Percentiles rank a stretch among this genome's conserved stretches.
These are phyloP conservation scores for Pseudocercospora ulei DNA, from an alignment of 2,329 filamentous ascomycete species.

Conservation along the genomic window DNA sequence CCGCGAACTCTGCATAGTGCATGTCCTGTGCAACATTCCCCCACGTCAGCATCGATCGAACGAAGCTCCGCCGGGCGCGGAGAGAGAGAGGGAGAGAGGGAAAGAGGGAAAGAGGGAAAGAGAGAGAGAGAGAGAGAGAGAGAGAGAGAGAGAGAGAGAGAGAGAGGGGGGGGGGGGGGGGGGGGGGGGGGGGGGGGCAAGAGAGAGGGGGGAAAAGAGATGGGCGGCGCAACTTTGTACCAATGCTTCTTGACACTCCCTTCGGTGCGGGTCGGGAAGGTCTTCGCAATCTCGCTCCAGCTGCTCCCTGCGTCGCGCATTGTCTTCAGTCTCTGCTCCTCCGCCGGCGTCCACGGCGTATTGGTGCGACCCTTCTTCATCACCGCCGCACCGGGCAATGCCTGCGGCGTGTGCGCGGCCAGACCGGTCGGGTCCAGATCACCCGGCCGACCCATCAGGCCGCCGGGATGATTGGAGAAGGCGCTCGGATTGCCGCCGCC, in stretches of 20 bases:
- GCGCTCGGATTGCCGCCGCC: constrained; percentile 29
- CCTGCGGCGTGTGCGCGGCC: constrained; percentile 33
- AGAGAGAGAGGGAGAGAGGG: background rate
- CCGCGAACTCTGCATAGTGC: constrained; percentile 97
- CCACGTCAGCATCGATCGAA: constrained; percentile 8
- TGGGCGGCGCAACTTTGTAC: constrained; percentile 64
- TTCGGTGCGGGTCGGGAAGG: constrained; percentile 87
- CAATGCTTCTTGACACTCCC: constrained; percentile 99
- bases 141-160: background rate
- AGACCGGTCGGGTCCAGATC: constrained; percentile 17
- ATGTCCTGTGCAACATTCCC: constrained; percentile 70
- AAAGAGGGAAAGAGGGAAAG: no score
- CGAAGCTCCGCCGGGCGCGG: background rate
- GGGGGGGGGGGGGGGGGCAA: no score
- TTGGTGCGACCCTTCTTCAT: constrained; percentile 98
- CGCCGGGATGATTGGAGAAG: constrained; percentile 25
- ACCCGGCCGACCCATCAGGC: constrained; percentile 23
- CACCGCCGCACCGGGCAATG: constrained; percentile 43
- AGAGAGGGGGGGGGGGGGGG: no score
- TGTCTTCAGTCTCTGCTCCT: constrained; percentile 82
- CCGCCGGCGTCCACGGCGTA: constrained; percentile 91
- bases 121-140: constrained; percentile 9
- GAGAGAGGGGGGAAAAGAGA: no score
- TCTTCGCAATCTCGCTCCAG: constrained; percentile 98
- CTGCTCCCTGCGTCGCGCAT: constrained; percentile 90